Evolutionary conservation across 768 basidiomycete genomes (phyloP), one percentile per base, ranked within the genome.

Genomic region (Tephrocybe sp.): DNA sequence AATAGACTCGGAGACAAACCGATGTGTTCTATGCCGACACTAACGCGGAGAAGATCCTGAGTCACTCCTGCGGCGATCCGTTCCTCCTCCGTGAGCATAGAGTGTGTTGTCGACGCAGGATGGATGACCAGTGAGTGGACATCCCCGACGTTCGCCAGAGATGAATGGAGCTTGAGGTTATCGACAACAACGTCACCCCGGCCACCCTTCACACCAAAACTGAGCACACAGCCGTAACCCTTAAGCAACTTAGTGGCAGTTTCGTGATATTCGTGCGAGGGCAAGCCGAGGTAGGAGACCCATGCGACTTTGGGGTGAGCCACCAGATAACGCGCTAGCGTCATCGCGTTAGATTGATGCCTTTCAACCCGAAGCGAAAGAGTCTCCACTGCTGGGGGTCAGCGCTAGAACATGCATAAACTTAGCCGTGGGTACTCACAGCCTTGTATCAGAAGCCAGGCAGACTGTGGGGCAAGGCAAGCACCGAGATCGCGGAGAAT

Each of bases 111-210:
- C n/a, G 75, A 72, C 12, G 78, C 79, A 0, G 85, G 84, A 47
- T 83, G 79, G 28, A 85, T 83, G n/a, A 81, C 79, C 4, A 85
- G 69, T 10, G 78, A 82, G 65, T 84, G 83, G 20, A 79, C 75
- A 37, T 80, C 78, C 14, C 78, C 74, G 12, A 71, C 61, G 38
- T 73, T 74, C 10, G 68, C 70, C 14, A 73, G 60, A 42, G 71
- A 62, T 44, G 66, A 67, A 11, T 66, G 67, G 3, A 77, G 65
- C 51, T 68, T 62, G 45, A 78, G 66, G 15, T 63, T 61, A 49
- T 78, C 71, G 1, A 78, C 67, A 17, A 77, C 65, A 5, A 60
- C 50, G 33, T 60, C 58, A 1, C 68, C 58, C 10, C 45, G 36
- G 10, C 49, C 69, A 9, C 81, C 82, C 58, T 78, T 78, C 50